Evolutionary conservation across 2,329 filamentous ascomycete species (phyloP).

Genomic region (Cercospora sp.): DNA sequence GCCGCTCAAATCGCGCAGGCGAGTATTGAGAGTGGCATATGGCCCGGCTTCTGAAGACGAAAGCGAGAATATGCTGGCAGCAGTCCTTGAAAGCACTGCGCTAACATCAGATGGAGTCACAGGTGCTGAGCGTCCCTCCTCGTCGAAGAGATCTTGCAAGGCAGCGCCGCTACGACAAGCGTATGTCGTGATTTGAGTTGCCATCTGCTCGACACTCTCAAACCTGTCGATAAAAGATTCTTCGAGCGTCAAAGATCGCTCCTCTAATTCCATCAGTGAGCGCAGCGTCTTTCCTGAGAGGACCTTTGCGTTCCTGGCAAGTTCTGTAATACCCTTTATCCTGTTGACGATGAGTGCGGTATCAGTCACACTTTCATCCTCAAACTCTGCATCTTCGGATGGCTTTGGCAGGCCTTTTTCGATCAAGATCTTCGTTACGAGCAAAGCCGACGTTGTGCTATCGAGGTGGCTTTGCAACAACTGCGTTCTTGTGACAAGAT

Average conservation of each 20-base stretch:
- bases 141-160: slow-evolving; percentile 65
- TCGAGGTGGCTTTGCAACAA: slow-evolving; percentile 82
- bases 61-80: slow-evolving; percentile 52
- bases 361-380: slow-evolving; percentile 55
- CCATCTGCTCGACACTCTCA: slow-evolving; percentile 65
- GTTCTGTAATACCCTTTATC: slow-evolving; percentile 69
- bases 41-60: slow-evolving; percentile 63
- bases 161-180: slow-evolving; percentile 67
- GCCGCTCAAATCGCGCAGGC: slow-evolving; percentile 64
- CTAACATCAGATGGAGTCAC: slow-evolving; percentile 68
- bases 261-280: slow-evolving; percentile 74
- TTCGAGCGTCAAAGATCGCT: slow-evolving; percentile 71
- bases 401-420: slow-evolving; percentile 61
- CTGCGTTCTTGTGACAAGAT: slow-evolving; percentile 73
- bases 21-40: slow-evolving; percentile 67
- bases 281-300: slow-evolving; percentile 75
- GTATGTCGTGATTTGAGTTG: slow-evolving; percentile 66
- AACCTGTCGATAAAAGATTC: slow-evolving; percentile 69
- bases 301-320: slow-evolving; percentile 81
- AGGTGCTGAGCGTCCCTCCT: slow-evolving; percentile 69
- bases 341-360: slow-evolving; percentile 65
- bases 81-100: slow-evolving; percentile 60
- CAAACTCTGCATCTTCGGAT: slow-evolving; percentile 56
- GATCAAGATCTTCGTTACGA: slow-evolving; percentile 65
- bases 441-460: slow-evolving; percentile 68